Base-by-base conservation (phyloP, 1,139 yeast species). In the Casaregolazyma lundiana region DNA sequence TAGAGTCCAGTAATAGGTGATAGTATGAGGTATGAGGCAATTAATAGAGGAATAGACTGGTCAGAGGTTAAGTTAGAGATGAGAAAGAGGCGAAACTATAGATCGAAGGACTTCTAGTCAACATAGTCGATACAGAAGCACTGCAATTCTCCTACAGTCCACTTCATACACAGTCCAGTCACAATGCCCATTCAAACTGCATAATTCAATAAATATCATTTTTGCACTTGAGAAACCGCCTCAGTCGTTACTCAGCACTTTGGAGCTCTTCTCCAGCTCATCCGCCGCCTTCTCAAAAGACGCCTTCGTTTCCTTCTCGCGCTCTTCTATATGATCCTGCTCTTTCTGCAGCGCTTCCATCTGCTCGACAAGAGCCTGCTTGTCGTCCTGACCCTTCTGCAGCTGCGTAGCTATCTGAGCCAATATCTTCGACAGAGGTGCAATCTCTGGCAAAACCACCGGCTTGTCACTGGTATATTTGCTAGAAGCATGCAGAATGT, bases 321-420 rank as follows among this genome's bases (percentile, higher is more conserved):
- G 15, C 20, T 45, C 42, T 6, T 13, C 24, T 11, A 45, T 32
- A 22, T 41, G 30, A 16, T 35, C 42, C 20, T 35, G 17, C 8
- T 43, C 48, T 4, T 45, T 45, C n/a, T 34, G 34, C 5, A 44
- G 41, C 16, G 38, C 37, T 22, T 34, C 24, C 5, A 44, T 7
- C 37, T 44, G 44, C 22, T 36, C 38, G 7, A 36, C 9, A 2
- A 42, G 21, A n/a, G 11, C 13, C 6, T 21, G 16, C 19, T 18
- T 17, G 38, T 16, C 22, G 16, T 35, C 13, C n/a, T 30, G 41
- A 13, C 30, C 18, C 3, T 16, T 15, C 19, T 24, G 24, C 11
- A 38, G 34, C 3, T 22, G 32, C 11, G 41, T 30, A 8, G 13
- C 16, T 13, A 38, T 22, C 29, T 24, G 15, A 7, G 18, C 21